Evolutionary conservation across 352 stramenopile genomes (phyloP).

Genomic region (Halophytophthora batemanensis): DNA sequence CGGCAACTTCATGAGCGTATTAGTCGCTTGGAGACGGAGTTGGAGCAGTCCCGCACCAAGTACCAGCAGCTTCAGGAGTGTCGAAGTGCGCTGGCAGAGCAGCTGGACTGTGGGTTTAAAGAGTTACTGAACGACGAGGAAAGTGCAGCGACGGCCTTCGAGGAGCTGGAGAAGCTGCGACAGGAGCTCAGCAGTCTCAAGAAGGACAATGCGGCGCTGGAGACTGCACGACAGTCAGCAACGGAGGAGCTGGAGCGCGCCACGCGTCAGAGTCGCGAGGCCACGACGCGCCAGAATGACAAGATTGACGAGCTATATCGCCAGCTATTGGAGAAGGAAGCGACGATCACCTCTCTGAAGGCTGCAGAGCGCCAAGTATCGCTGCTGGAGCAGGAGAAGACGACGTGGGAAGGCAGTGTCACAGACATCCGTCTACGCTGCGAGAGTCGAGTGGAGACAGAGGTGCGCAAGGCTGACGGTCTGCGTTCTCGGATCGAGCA

Average conservation of each 20-base stretch:
- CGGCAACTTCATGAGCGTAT: slow-evolving; percentile 43
- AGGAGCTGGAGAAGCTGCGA: slow-evolving; percentile 45
- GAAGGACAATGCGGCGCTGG: slow-evolving; percentile 26
- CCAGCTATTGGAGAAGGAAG: slow-evolving; percentile 49
- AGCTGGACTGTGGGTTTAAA: slow-evolving; percentile 70
- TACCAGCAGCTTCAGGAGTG: slow-evolving; percentile 62
- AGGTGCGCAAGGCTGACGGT: slow-evolving; percentile 38
- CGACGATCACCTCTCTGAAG: slow-evolving; percentile 33
- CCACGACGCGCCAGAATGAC: slow-evolving; percentile 28
- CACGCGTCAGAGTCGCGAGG: slow-evolving; percentile 19
- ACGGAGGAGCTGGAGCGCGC: slow-evolving; percentile 36
- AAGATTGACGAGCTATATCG: slow-evolving; percentile 61
- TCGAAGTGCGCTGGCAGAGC: slow-evolving; percentile 42
- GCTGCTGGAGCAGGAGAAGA: slow-evolving; percentile 43
- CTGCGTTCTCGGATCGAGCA: slow-evolving; percentile 33
- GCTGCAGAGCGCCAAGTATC: slow-evolving; percentile 31
- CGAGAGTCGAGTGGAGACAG: slow-evolving; percentile 31
- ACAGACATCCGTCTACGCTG: slow-evolving; percentile 33
- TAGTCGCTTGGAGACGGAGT: slow-evolving; percentile 31
- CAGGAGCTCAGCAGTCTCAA: slow-evolving; percentile 38
- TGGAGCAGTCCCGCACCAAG: slow-evolving; percentile 33
- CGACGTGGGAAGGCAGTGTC: slow-evolving; percentile 33
- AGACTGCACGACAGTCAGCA: slow-evolving; percentile 26
- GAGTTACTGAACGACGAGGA: slow-evolving; percentile 66
- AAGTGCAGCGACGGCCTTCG: slow-evolving; percentile 35